A percentile compares a stretch with the other conserved stretches of the same genome.
Evolutionary conservation across 1,139 yeast species (phyloP).

Genomic region (Scheffersomyces titani): DNA sequence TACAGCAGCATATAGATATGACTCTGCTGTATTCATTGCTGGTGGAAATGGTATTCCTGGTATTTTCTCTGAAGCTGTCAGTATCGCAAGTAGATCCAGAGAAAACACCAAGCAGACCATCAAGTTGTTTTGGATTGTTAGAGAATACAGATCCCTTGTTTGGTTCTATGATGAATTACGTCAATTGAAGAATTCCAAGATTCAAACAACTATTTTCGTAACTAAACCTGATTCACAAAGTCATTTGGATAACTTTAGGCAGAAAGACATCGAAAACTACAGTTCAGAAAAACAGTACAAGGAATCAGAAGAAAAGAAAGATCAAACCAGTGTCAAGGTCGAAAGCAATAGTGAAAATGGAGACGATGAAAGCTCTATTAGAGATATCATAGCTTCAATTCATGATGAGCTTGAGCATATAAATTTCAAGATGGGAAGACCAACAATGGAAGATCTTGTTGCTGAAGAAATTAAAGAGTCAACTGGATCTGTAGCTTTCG

Average conservation of each 20-base stretch:
- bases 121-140: slow-evolving; percentile 37
- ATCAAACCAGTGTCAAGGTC: neutral
- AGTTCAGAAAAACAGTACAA: neutral
- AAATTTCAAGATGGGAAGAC: slow-evolving; percentile 27
- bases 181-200: slow-evolving; percentile 22
- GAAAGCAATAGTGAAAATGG: neutral
- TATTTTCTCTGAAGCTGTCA: slow-evolving; percentile 38
- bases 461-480: slow-evolving; percentile 19
- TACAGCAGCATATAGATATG: slow-evolving; percentile 28
- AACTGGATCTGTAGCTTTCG: slow-evolving; percentile 25
- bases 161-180: slow-evolving; percentile 39
- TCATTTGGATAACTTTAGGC: slow-evolving; percentile 12
- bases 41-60: slow-evolving; percentile 50
- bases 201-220: slow-evolving; percentile 32
- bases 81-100: slow-evolving; percentile 19
- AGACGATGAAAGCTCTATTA: neutral
- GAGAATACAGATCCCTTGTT: slow-evolving; percentile 31
- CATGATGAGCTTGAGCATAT: slow-evolving; percentile 7
- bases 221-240: slow-evolving; percentile 26
- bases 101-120: slow-evolving; percentile 19
- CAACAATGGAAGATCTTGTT: slow-evolving; percentile 20
- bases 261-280: neutral
- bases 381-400: slow-evolving; percentile 3
- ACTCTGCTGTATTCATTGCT: slow-evolving; percentile 38
- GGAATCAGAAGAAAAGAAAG: neutral